These are phyloP conservation scores for Ophiostoma populinum DNA, from an alignment of 2,329 filamentous ascomycete species.

Conservation along the genomic window DNA sequence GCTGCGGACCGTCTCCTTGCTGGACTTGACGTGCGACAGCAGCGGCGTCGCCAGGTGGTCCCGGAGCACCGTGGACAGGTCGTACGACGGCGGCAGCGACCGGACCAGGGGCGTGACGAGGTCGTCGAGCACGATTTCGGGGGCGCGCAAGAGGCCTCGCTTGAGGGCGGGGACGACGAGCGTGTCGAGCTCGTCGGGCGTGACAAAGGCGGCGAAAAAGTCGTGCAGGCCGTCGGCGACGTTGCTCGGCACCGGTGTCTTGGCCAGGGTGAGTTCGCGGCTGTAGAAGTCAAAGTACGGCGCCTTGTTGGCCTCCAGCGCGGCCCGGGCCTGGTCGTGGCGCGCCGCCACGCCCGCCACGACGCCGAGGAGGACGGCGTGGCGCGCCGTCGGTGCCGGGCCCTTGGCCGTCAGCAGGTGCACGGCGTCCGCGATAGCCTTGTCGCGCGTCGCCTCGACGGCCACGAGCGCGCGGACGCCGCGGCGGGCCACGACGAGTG, in stretches of 20 bases:
- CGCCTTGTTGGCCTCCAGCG: slow-evolving; percentile 48
- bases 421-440: slow-evolving; percentile 46
- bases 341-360: slow-evolving; percentile 75
- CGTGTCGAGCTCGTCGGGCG: slow-evolving; percentile 54
- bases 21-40: slow-evolving; percentile 81
- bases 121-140: slow-evolving; percentile 73
- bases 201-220: slow-evolving; percentile 66
- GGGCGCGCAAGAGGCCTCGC: slow-evolving; percentile 73
- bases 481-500: slow-evolving; percentile 60
- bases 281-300: slow-evolving; percentile 69
- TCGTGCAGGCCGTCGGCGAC: slow-evolving; percentile 58
- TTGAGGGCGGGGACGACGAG: slow-evolving; percentile 70
- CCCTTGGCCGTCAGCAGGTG: slow-evolving; percentile 51
- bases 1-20: slow-evolving; percentile 58
- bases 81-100: slow-evolving; percentile 51
- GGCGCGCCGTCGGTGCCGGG: slow-evolving; percentile 43
- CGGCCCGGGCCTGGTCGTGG: slow-evolving; percentile 41
- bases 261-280: slow-evolving; percentile 70
- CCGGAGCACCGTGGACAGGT: slow-evolving; percentile 59
- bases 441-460: slow-evolving; percentile 35
- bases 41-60: slow-evolving; percentile 68
- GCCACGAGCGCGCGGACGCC: slow-evolving; percentile 61
- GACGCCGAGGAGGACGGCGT: slow-evolving; percentile 66
- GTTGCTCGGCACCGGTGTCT: slow-evolving; percentile 51
- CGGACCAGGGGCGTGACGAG: slow-evolving; percentile 57